phyloP scores from a whole-genome alignment of 2,329 filamentous ascomycete species.

The Fusarium udum region DNA sequence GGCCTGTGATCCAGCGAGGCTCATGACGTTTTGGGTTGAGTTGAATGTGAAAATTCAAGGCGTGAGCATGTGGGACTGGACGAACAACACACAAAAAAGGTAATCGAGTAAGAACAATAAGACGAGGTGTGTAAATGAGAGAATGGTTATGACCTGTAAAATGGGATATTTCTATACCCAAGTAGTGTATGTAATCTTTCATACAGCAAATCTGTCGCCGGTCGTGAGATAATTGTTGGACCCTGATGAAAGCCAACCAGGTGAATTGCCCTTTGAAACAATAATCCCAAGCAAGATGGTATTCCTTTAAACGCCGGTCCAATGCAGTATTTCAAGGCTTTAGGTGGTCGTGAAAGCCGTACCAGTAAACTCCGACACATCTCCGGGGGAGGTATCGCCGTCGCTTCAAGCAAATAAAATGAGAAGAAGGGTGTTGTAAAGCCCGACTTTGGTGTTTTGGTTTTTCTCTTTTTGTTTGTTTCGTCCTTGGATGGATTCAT shows the following conservation, averaged over 20 bases:
- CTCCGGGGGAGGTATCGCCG: slow-evolving; percentile 10
- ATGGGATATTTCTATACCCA: slow-evolving; percentile 5
- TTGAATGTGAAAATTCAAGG: slow-evolving; percentile 14
- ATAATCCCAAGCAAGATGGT: slow-evolving; percentile 24
- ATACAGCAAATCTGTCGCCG: neutral
- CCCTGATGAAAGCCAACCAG: neutral
- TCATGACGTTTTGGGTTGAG: slow-evolving; percentile 15
- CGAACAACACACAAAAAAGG: neutral
- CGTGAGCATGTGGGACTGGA: slow-evolving; percentile 3
- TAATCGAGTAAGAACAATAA: neutral
- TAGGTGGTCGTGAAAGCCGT: slow-evolving; percentile 24
- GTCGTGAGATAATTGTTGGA: neutral
- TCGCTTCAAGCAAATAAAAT: slow-evolving; percentile 18
- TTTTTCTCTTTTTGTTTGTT: neutral
- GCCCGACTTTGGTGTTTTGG: neutral
- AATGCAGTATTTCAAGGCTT: slow-evolving; percentile 26
- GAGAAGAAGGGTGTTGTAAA: neutral
- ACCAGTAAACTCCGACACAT: slow-evolving; percentile 21
- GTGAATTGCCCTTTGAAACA: slow-evolving; percentile 9
- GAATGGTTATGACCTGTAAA: slow-evolving; percentile 13
- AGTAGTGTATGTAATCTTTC: slow-evolving; percentile 5
- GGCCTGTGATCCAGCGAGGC: slow-evolving; percentile 33
- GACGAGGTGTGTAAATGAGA: neutral
- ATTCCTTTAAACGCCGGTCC: slow-evolving; percentile 37
- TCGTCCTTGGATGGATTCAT: slow-evolving; percentile 5